Evolutionary conservation across 73 alveolate genomes (phyloP).

Genomic region (Loxodes magnus): DNA sequence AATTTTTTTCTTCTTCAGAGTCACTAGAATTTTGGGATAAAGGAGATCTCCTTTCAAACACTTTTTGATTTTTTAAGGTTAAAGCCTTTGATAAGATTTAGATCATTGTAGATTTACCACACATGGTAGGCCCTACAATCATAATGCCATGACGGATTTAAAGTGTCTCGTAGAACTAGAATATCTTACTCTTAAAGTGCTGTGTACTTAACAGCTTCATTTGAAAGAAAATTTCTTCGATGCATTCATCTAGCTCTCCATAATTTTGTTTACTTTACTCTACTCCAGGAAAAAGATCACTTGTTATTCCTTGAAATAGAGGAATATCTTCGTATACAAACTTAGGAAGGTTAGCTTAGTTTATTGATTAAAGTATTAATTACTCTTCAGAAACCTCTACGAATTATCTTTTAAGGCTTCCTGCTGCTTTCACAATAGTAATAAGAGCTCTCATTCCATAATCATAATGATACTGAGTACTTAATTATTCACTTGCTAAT

Average conservation of each 20-base stretch:
- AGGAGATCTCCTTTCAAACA: too few species aligned
- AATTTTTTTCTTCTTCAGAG: conserved; percentile 42
- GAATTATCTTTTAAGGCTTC: conserved; percentile 73
- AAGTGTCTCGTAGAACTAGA: conserved; percentile 86
- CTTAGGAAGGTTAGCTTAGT: conserved; percentile 92
- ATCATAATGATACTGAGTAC: conserved; percentile 91
- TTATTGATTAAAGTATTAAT: conserved; percentile 82
- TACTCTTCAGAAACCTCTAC: conserved; percentile 73
- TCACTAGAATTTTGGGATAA: too few species aligned
- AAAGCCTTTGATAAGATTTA: conserved; percentile 42
- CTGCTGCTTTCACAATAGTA: conserved; percentile 94
- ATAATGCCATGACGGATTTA: conserved; percentile 95
- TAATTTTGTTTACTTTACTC: conserved; percentile 61
- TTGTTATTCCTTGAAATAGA: conserved; percentile 81
- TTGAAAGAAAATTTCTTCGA: conserved; percentile 31
- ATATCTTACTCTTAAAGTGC: conserved; percentile 68
- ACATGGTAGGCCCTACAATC: conserved; percentile 93
- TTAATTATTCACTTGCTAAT: conserved; percentile 83
- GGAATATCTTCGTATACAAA: conserved; percentile 90
- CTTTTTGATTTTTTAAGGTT: conserved; percentile 19
- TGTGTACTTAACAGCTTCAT: conserved; percentile 44
- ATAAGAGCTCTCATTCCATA: conserved; percentile 98
- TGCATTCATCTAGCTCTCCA: conserved; percentile 55
- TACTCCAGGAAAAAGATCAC: conserved; percentile 92
- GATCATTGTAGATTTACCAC: conserved; percentile 86